phyloP scores from a whole-genome alignment of 495 filamentous ascomycete genomes.

The Neurospora discreta region DNA sequence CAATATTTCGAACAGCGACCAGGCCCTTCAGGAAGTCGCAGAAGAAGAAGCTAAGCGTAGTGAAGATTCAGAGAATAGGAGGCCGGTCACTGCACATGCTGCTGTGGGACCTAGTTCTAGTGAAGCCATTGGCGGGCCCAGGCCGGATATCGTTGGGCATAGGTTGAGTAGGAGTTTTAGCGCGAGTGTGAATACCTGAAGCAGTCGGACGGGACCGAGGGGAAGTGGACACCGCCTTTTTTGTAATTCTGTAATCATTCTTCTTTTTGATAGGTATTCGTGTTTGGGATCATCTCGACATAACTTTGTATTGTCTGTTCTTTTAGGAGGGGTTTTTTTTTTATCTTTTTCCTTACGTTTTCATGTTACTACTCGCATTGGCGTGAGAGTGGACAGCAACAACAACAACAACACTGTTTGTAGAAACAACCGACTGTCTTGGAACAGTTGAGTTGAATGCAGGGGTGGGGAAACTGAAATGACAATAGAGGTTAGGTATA shows the following conservation, averaged over 20 bases:
- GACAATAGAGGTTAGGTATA: neutral
- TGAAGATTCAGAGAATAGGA: slow-evolving; percentile 3
- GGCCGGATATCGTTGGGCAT: neutral
- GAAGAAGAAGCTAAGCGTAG: neutral
- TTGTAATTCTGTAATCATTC: neutral
- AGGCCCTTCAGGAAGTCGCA: neutral
- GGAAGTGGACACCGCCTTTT: neutral
- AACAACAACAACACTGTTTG: neutral
- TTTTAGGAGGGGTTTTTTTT: neutral
- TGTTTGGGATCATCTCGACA: neutral
- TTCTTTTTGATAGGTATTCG: neutral
- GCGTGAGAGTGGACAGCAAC: neutral
- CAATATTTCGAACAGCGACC: neutral
- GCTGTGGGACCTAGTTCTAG: neutral
- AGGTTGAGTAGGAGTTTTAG: slow-evolving; percentile 4
- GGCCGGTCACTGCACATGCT: neutral
- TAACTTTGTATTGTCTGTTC: neutral
- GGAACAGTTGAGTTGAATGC: neutral
- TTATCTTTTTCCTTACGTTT: neutral
- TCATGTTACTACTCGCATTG: neutral
- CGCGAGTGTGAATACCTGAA: slow-evolving; percentile 8
- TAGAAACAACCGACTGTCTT: neutral
- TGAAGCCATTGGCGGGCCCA: neutral
- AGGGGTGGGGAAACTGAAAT: neutral
- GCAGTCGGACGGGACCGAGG: neutral